A percentile compares a stretch with the other conserved stretches of the same genome.
Evolutionary conservation across 208 protist species (phyloP).

Genomic region (Naegleria lovaniensis): DNA sequence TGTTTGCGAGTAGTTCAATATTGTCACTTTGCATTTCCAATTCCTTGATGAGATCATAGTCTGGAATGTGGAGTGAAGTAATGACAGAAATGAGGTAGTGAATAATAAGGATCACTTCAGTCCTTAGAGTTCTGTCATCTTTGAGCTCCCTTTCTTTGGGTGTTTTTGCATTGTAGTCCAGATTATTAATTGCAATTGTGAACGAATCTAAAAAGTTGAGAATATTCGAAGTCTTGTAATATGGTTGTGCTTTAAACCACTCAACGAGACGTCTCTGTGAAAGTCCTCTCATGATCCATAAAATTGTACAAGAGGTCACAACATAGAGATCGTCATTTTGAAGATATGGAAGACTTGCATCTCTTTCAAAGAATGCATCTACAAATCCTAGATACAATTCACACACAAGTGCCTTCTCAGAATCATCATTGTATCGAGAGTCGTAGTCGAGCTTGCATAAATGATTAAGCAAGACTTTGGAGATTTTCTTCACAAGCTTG

Average conservation of each 20-base stretch:
- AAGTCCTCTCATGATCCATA: neutral
- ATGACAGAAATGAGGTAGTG: neutral
- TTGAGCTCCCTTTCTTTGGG: neutral
- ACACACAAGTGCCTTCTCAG: neutral
- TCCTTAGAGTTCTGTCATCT: neutral
- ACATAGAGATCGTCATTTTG: neutral
- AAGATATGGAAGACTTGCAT: neutral
- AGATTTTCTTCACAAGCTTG: neutral
- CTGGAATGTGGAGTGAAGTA: neutral
- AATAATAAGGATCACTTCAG: neutral
- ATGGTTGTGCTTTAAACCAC: neutral
- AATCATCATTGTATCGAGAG: neutral
- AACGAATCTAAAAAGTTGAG: neutral
- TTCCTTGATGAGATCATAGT: neutral
- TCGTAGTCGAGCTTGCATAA: neutral
- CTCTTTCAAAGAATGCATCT: neutral
- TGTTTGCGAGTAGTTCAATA: neutral
- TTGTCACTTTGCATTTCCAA: neutral
- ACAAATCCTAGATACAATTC: neutral
- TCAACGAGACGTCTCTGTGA: neutral
- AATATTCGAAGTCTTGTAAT: neutral
- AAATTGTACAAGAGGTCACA: neutral
- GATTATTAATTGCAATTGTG: neutral
- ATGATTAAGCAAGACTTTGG: neutral
- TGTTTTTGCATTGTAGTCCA: neutral